A percentile compares a stretch with the other conserved stretches of the same genome.
Conservation (phyloP, 768 basidiomycete genomes). For the Leccinum variicolor region DNA sequence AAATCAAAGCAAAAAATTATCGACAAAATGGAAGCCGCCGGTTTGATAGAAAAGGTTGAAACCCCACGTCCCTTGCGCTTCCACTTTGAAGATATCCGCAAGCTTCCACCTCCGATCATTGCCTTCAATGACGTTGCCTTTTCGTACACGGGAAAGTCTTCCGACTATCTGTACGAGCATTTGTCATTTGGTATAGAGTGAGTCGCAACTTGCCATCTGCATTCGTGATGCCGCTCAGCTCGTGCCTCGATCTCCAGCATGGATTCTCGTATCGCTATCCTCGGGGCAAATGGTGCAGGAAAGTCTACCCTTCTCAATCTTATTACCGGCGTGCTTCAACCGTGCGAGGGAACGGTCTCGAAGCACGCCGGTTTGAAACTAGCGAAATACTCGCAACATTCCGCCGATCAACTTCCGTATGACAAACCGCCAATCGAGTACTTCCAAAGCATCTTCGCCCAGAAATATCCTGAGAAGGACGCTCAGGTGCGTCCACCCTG, state of each 20-base stretch:
- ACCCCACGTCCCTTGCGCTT: conserved; percentile 71
- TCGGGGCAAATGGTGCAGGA: conserved; percentile 94
- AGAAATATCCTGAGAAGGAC: conserved; percentile 95
- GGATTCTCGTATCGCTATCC: conserved; percentile 93
- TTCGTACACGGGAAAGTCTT: conserved; percentile 86
- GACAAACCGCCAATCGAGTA: conserved; percentile 89
- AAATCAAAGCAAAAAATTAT: conserved; percentile 99
- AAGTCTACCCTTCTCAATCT: conserved; percentile 91
- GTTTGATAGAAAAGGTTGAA: conserved; percentile 91
- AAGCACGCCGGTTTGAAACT: conserved; percentile 90
- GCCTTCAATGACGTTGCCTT: conserved; percentile 95
- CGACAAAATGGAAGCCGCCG: conserved; percentile 99
- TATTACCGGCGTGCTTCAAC: conserved; percentile 79
- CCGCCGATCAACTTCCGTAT: conserved; percentile 97
- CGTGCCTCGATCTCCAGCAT: conserved; percentile 47
- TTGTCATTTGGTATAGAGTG: conserved; percentile 98
- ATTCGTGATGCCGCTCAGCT: conserved; percentile 6
- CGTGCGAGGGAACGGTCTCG: conserved; percentile 80
- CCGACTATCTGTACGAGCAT: conserved; percentile 84
- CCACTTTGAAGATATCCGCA: conserved; percentile 94
- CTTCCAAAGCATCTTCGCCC: conserved; percentile 74
- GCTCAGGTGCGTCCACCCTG: conserved; percentile 41
- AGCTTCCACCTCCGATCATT: conserved; percentile 94
- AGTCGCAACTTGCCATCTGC: conserved; percentile 27
- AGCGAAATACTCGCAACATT: conserved; percentile 98